Conservation (phyloP, 2,329 filamentous ascomycete species). For the Graphium sp. region DNA sequence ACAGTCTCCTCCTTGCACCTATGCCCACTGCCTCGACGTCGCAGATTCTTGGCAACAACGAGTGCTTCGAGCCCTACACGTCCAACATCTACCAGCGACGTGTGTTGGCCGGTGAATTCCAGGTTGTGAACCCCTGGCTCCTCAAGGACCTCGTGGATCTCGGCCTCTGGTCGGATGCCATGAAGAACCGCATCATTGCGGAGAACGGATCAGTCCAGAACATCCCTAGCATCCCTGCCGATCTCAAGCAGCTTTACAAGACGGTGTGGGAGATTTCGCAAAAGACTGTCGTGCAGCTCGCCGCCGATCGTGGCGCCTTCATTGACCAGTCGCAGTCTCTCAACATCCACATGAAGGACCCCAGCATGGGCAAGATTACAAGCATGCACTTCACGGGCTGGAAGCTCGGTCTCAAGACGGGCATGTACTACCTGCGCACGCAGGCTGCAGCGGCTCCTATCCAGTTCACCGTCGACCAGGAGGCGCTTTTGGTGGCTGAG, state of each 20-base stretch:
- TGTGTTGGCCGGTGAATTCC: slow-evolving; percentile 95
- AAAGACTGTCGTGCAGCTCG: slow-evolving; percentile 91
- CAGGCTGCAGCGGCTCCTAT: slow-evolving; percentile 94
- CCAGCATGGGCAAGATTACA: slow-evolving; percentile 99
- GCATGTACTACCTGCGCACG: slow-evolving; percentile 99
- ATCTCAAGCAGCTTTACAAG: slow-evolving; percentile 97
- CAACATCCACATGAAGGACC: slow-evolving; percentile 99
- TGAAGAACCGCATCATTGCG: slow-evolving; percentile 99
- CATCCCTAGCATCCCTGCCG: slow-evolving; percentile 88
- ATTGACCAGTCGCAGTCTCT: slow-evolving; percentile 98
- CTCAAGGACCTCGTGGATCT: slow-evolving; percentile 96
- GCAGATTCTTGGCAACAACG: slow-evolving; percentile 97
- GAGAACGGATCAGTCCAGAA: slow-evolving; percentile 93
- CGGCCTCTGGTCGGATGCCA: slow-evolving; percentile 96
- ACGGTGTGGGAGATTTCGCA: slow-evolving; percentile 99
- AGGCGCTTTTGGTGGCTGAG: slow-evolving; percentile 77
- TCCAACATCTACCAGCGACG: slow-evolving; percentile 99
- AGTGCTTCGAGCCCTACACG: slow-evolving; percentile 99
- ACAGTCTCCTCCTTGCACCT: slow-evolving; percentile 85
- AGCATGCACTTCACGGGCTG: slow-evolving; percentile 99
- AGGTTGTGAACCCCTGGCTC: slow-evolving; percentile 98
- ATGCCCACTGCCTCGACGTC: slow-evolving; percentile 98
- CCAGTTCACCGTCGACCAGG: slow-evolving; percentile 97
- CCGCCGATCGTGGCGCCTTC: slow-evolving; percentile 92
- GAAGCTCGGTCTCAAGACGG: slow-evolving; percentile 98